Evolutionary conservation across 2,329 filamentous ascomycete genomes (phyloP), one percentile per base, ranked within the genome.

Genomic region (Colletotrichum musicola): DNA sequence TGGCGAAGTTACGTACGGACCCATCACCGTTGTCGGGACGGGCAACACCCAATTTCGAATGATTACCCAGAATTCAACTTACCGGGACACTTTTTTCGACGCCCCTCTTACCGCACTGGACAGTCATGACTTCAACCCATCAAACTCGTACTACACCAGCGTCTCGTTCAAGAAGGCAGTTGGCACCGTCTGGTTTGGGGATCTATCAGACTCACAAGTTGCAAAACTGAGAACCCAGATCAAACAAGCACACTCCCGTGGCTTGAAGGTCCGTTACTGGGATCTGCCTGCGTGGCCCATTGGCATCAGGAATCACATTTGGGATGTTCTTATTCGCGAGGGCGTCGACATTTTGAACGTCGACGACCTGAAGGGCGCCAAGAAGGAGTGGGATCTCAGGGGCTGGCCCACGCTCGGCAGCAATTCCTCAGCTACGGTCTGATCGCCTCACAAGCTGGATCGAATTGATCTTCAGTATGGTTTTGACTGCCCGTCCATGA

Each of bases 21-120:
- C 89, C 1, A 78, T 94, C 42, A 93, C 91, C 0, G 86, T 93
- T 2, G 89, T 94, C 2, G 90, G 86, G 1, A 92, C 90, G 1
- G 92, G 92, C 13, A 87, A 87, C 71, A 85, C 88, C 0, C 88
- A 86, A 0, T 90, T 91, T 73, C 83, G 88, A 62, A 74, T 85
- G 9, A 74, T 92, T 10, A 78, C 83, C 4, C 76, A 80, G n/a
- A 87, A 88, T 73, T 72, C 79, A 6, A 87, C 84, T 1, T 84
- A 87, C 70, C 82, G 88, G 35, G 89, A 92, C 75, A 80, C 88
- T 62, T 92, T 92, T 77, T 90, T 89, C 74, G 91, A 93, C 72
- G 90, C 90, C 0, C 90, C 90, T 0, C 81, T 92, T 0, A 77
- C 82, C 63, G 74, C 79, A 74, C 74, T 84, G 4, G 69, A 75